A percentile compares a stretch with the other conserved stretches of the same genome.
Evolutionary conservation across 139 green algal species (phyloP).

Genomic region (Tetradesmus lagerheimii): DNA sequence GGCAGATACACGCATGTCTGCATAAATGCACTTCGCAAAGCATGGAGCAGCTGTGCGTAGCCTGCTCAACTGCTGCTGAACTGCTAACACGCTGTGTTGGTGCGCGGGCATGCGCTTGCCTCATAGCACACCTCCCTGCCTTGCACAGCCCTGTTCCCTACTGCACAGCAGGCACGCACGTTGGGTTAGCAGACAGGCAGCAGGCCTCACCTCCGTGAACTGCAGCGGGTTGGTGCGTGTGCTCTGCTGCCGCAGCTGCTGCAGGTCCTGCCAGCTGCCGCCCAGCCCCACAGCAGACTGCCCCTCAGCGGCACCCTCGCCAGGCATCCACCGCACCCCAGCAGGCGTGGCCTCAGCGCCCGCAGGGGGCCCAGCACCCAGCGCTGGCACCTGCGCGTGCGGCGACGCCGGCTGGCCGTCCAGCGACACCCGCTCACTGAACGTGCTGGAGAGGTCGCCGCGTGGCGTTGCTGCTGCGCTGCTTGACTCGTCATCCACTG

Average conservation of each 20-base stretch:
- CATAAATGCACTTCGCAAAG: too few species aligned
- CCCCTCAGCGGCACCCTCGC: not conserved
- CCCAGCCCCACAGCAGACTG: slow-evolving; percentile 34
- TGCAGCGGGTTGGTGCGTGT: slow-evolving; percentile 11
- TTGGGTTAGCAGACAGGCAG: too few species aligned
- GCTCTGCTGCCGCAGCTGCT: slow-evolving; percentile 23
- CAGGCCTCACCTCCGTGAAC: not conserved
- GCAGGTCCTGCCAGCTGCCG: slow-evolving; percentile 48
- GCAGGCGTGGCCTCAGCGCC: not conserved
- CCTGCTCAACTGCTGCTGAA: too few species aligned
- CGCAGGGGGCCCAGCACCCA: not conserved
- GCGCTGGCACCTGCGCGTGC: not conserved
- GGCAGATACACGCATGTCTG: not conserved
- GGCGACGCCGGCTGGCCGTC: slow-evolving; percentile 13
- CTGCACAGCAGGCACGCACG: too few species aligned
- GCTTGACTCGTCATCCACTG: not conserved
- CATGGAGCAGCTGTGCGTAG: too few species aligned
- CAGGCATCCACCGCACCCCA: not conserved
- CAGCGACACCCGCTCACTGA: slow-evolving; percentile 16
- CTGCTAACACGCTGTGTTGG: too few species aligned
- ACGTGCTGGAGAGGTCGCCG: not conserved
- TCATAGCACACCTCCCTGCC: not conserved
- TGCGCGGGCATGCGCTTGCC: too few species aligned
- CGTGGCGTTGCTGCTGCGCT: slow-evolving; percentile 10
- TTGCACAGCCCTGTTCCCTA: not conserved